Evolutionary conservation across 306 rosid genomes (phyloP).

Genomic region (Trifolium subterraneum): DNA sequence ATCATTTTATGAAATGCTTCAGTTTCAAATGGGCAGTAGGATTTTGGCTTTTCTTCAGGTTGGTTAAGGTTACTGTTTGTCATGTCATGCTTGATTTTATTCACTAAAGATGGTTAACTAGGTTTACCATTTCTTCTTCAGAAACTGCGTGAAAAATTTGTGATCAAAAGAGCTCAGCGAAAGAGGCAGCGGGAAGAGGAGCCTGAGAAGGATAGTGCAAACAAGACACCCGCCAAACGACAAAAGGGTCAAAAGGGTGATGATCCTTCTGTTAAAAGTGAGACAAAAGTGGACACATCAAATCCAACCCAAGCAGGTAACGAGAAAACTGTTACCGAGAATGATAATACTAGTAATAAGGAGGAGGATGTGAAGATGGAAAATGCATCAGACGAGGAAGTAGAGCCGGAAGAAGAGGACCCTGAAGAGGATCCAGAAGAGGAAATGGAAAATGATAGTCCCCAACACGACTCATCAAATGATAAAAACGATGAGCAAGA

Average conservation of each 20-base stretch:
- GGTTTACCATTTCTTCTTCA: constrained; percentile 33
- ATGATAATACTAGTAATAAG: constrained; percentile 47
- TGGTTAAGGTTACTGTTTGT: constrained; percentile 38
- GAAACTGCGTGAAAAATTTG: constrained; percentile 79
- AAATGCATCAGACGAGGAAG: constrained; percentile 72
- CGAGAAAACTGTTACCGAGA: constrained; percentile 50
- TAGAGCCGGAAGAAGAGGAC: constrained; percentile 85
- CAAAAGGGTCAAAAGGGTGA: constrained; percentile 62
- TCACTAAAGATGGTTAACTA: constrained; percentile 26
- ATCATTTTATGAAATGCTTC: constrained; percentile 96
- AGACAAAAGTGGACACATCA: constrained; percentile 51
- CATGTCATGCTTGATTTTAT: constrained; percentile 28
- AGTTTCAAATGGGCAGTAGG: constrained; percentile 90
- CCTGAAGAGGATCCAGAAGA: constrained; percentile 77
- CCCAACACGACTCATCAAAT: constrained; percentile 50
- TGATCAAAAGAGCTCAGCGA: constrained; percentile 69
- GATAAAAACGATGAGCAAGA: constrained; percentile 57
- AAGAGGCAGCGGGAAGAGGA: constrained; percentile 91
- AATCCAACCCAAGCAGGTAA: constrained; percentile 48
- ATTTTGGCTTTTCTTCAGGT: constrained; percentile 92
- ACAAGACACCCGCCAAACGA: constrained; percentile 61
- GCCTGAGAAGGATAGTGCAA: constrained; percentile 54
- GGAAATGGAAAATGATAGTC: constrained; percentile 70
- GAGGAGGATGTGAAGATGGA: constrained; percentile 68
- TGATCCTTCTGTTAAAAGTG: constrained; percentile 60